phyloP scores from a whole-genome alignment of 163 green algal genomes.

The Prototheca wickerhamii region DNA sequence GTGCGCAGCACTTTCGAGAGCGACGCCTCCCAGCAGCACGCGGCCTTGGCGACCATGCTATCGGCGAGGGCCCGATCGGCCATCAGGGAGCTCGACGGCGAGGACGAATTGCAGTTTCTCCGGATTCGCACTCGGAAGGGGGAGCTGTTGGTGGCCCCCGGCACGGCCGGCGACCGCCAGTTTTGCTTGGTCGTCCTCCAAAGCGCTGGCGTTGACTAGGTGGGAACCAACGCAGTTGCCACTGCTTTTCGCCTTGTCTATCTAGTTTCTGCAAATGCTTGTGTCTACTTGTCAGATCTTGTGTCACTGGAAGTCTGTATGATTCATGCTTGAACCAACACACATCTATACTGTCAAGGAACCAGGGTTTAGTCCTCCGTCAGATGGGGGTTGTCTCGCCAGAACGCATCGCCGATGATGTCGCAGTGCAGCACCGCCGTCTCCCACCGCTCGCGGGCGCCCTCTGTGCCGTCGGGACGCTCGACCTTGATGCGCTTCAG shows the following conservation, averaged over 20 bases:
- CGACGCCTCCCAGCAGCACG: constrained; percentile 34
- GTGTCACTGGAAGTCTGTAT: not conserved
- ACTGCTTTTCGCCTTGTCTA: not conserved
- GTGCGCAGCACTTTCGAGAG: constrained; percentile 47
- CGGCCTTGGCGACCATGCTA: constrained; percentile 28
- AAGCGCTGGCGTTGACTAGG: not conserved
- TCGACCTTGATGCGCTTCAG: constrained; percentile 13
- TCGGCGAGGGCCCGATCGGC: constrained; percentile 21
- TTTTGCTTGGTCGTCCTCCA: constrained; percentile 47
- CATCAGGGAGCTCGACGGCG: constrained; percentile 26
- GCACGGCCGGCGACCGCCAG: constrained; percentile 28
- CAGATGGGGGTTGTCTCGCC: constrained; percentile 43
- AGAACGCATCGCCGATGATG: constrained; percentile 75
- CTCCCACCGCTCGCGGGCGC: constrained; percentile 21
- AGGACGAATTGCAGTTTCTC: constrained; percentile 47
- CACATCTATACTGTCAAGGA: not conserved
- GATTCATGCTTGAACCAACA: not conserved
- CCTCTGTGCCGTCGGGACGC: constrained; percentile 31
- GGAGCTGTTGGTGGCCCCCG: constrained; percentile 49
- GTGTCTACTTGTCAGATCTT: not conserved
- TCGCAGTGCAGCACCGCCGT: constrained; percentile 56
- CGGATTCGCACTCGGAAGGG: constrained; percentile 33
- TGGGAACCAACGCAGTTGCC: too few species aligned
- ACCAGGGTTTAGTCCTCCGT: not conserved
- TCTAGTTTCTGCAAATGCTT: not conserved